Conservation (phyloP, 495 filamentous ascomycete species). For the Aspergillus conjunctus region DNA sequence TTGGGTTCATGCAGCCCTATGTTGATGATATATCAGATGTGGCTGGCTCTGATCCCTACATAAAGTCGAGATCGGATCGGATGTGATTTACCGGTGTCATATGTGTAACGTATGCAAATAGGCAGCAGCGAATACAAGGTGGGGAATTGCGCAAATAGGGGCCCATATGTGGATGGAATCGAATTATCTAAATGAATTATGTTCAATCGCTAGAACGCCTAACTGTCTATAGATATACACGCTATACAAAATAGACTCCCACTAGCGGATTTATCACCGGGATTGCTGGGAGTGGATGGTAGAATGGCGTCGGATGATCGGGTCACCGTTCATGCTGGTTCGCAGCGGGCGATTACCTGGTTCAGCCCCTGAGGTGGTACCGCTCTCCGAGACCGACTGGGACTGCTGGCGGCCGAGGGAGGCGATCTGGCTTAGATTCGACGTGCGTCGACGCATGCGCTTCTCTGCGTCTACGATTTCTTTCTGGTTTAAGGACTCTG, state of each 20-base stretch:
- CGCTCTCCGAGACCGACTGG: conserved; percentile 30
- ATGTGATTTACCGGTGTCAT: no score
- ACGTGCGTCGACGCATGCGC: conserved; percentile 56
- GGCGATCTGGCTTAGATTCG: conserved; percentile 50
- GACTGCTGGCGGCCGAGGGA: conserved; percentile 34
- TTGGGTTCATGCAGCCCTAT: no score
- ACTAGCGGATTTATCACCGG: conserved; percentile 13
- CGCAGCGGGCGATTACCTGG: conserved; percentile 25
- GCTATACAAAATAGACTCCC: neutral
- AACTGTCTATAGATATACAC: neutral
- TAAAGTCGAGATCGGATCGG: no score
- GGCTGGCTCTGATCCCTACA: no score
- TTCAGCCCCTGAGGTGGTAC: conserved; percentile 33
- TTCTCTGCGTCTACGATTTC: conserved; percentile 63
- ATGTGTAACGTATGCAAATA: no score
- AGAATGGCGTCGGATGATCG: conserved; percentile 33
- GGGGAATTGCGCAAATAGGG: no score
- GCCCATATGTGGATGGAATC: no score
- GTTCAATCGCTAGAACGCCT: neutral
- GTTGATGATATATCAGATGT: no score
- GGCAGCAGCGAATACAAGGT: no score
- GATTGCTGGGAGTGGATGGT: conserved; percentile 32
- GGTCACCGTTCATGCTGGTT: conserved; percentile 22
- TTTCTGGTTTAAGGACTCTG: conserved; percentile 70
- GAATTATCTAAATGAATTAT: no score